A percentile compares a stretch with the other conserved stretches of the same genome.
Conservation (phyloP, 768 basidiomycete genomes). For the Omphalotus guepiniiformis region DNA sequence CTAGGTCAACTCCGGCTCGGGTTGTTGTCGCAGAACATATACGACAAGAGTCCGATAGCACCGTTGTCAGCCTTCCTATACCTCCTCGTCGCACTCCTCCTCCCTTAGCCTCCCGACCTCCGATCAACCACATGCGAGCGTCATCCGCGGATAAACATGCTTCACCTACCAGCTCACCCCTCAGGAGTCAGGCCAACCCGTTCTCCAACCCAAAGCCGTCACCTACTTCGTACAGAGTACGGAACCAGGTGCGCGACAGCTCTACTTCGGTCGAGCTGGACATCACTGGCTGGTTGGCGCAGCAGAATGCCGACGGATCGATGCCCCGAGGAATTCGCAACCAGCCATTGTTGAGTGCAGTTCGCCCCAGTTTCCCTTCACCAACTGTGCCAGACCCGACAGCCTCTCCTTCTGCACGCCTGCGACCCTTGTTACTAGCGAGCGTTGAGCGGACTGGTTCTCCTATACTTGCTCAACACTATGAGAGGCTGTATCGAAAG, state of each 20-base stretch:
- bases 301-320: conserved; percentile 17
- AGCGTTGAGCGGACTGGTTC: conserved; percentile 6
- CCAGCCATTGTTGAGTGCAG: conserved; percentile 14
- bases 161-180: background rate
- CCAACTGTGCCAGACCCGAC: background rate
- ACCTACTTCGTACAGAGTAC: background rate
- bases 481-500: conserved; percentile 5
- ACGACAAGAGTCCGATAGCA: conserved; percentile 21
- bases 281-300: conserved; percentile 15
- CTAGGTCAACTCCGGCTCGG: conserved; percentile 5
- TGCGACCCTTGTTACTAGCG: conserved; percentile 6
- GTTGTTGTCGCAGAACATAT: conserved; percentile 13
- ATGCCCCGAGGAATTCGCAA: conserved; percentile 19
- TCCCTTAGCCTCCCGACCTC: conserved; percentile 13
- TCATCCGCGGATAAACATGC: background rate
- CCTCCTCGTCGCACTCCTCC: conserved; percentile 31
- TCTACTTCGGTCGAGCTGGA: conserved; percentile 10
- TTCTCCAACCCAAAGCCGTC: conserved; percentile 4
- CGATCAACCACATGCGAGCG: background rate
- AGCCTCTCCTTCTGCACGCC: background rate
- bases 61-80: conserved; percentile 29
- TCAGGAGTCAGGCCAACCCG: background rate
- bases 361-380: conserved; percentile 9
- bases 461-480: conserved; percentile 1
- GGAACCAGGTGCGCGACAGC: conserved; percentile 8